phyloP scores from a whole-genome alignment of 345 rosid genomes.

The Rhodomyrtus tomentosa region DNA sequence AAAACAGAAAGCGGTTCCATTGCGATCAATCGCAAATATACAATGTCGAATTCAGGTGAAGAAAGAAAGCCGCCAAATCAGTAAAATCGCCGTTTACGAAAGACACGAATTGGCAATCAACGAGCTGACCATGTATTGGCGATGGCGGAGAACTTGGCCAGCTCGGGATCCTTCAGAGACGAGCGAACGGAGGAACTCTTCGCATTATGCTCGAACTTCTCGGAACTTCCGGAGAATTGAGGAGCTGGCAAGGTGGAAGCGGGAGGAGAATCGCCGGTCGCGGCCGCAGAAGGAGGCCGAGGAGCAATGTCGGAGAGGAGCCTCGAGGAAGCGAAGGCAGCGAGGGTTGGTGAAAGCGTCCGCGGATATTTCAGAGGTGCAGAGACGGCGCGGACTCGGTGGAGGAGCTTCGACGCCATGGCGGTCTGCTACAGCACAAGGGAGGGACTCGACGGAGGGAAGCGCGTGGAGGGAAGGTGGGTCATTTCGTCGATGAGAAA shows the following conservation, averaged over 20 bases:
- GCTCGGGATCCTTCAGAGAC: constrained; percentile 61
- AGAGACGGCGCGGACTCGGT: constrained; percentile 9
- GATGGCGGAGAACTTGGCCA: constrained; percentile 82
- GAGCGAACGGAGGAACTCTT: constrained; percentile 15
- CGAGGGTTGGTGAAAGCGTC: neutral
- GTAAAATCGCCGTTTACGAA: neutral
- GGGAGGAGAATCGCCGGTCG: neutral
- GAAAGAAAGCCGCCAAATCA: neutral
- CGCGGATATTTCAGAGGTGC: neutral
- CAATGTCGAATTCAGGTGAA: neutral
- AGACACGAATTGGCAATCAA: neutral
- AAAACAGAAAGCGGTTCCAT: neutral
- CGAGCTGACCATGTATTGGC: constrained; percentile 67
- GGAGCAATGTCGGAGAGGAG: constrained; percentile 8
- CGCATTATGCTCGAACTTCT: constrained; percentile 1
- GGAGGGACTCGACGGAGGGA: neutral
- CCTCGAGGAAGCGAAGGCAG: constrained; percentile 1
- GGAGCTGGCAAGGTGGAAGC: neutral
- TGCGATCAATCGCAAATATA: neutral
- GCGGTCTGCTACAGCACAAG: neutral
- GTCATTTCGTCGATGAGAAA: neutral
- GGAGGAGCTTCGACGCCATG: constrained; percentile 18
- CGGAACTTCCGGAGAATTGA: neutral
- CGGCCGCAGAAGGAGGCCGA: neutral
- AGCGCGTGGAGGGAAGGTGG: neutral